Percentiles rank a stretch among this genome's conserved stretches.
phyloP scores from a whole-genome alignment of 2,329 filamentous ascomycete species.

The Stagonosporopsis vannaccii region DNA sequence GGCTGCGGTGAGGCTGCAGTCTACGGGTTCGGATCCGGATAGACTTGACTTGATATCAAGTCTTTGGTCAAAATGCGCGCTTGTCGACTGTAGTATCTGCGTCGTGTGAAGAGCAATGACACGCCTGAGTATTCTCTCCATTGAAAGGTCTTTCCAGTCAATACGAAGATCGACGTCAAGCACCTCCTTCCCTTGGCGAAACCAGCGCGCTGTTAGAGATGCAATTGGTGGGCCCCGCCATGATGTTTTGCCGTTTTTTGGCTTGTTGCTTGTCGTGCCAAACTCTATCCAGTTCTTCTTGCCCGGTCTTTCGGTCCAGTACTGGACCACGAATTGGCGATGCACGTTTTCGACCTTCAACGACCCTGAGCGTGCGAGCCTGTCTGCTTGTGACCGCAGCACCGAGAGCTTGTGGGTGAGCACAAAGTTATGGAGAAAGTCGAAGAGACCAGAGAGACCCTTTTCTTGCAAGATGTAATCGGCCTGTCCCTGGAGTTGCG shows the following conservation, averaged over 20 bases:
- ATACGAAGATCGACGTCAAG: constrained; percentile 72
- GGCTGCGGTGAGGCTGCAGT: constrained; percentile 73
- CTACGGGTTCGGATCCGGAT: constrained; percentile 68
- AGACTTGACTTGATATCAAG: constrained; percentile 66
- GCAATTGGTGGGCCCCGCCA: constrained; percentile 46
- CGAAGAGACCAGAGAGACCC: constrained; percentile 81
- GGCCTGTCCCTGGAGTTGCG: constrained; percentile 65
- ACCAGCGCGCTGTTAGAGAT: constrained; percentile 75
- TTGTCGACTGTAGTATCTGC: constrained; percentile 69
- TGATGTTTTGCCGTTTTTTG: constrained; percentile 43
- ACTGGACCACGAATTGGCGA: constrained; percentile 84
- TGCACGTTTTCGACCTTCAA: constrained; percentile 81
- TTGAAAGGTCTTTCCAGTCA: constrained; percentile 71
- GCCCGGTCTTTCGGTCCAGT: constrained; percentile 77
- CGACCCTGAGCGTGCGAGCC: constrained; percentile 70
- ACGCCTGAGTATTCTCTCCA: constrained; percentile 75
- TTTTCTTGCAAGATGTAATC: constrained; percentile 75
- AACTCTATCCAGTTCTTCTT: constrained; percentile 92
- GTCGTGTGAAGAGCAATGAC: constrained; percentile 79
- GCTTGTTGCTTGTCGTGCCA: constrained; percentile 73
- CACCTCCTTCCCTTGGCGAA: constrained; percentile 80
- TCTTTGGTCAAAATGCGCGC: constrained; percentile 64
- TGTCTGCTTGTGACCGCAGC: constrained; percentile 76
- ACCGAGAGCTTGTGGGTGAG: constrained; percentile 90
- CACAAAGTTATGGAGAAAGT: constrained; percentile 84